These are phyloP conservation scores for Boletus huronensis DNA, from an alignment of 768 basidiomycete species.

Conservation along the genomic window DNA sequence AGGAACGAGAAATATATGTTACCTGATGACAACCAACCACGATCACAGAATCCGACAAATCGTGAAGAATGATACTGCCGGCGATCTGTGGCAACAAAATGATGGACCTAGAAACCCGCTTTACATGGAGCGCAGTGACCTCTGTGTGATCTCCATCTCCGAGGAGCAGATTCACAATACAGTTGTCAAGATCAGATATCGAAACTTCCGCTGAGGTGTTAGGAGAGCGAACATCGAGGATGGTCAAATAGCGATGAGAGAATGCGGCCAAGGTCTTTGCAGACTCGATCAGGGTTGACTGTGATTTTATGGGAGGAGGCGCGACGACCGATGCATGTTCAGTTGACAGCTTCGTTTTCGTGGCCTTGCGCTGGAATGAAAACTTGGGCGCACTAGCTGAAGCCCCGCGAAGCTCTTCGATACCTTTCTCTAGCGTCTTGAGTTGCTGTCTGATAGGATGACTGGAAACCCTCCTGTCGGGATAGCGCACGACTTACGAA, in stretches of 20 bases:
- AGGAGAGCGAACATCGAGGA: conserved; percentile 33
- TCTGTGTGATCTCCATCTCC: conserved; percentile 3
- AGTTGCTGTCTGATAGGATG: conserved; percentile 51
- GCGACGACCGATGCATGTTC: conserved; percentile 1
- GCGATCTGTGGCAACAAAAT: conserved; percentile 61
- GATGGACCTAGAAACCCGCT: conserved; percentile 56
- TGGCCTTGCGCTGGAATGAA: conserved; percentile 53
- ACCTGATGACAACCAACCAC: conserved; percentile 83
- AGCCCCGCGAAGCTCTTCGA: conserved; percentile 49
- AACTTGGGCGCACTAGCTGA: conserved; percentile 59
- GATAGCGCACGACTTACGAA: conserved; percentile 42
- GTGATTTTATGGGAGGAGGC: background rate
- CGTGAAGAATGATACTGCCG: conserved; percentile 73
- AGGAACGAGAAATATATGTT: background rate
- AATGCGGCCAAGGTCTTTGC: conserved; percentile 41
- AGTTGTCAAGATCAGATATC: conserved; percentile 61
- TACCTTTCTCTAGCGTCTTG: conserved; percentile 51
- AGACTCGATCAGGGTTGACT: conserved; percentile 25
- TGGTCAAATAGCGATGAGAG: conserved; percentile 45
- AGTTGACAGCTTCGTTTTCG: conserved; percentile 17
- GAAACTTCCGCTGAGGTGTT: conserved; percentile 46
- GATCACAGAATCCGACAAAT: conserved; percentile 59
- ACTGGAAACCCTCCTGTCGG: conserved; percentile 2
- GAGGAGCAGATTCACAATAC: conserved; percentile 66
- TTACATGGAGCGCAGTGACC: conserved; percentile 34